Base-by-base conservation (phyloP, 192 early-diverging fungal genomes). In the Gryganskiella cystojenkinii region DNA sequence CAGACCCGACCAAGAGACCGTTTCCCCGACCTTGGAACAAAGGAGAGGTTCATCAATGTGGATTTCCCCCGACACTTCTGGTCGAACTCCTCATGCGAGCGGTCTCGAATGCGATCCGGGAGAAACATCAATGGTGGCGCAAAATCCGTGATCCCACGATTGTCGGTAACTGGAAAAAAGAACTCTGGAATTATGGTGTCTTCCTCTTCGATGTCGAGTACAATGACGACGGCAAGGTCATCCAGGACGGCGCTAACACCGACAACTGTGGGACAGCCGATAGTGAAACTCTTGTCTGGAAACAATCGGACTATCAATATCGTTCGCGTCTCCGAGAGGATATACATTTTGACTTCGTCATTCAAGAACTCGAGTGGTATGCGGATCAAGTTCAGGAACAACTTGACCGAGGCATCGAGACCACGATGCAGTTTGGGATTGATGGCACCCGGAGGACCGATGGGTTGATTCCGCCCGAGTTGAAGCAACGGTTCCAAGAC, bases 111-210 rank as follows among this genome's bases (percentile, higher is more conserved):
- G 59, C 66, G n/a, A 80, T 86, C 24, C 75, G 80, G 19, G 64
- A 67, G 17, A 80, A 82, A 19, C 76, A 75, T 3, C 19, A 67
- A 0, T 86, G 84, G 84, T 61, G 66, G 60, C 46, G 65, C 17
- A 79, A 71, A 53, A 37, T 71, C 35, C 42, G 70, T 8, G 71
- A 84, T 31, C 58, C 62, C 6, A 22, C n/a, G 28, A 75, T 85
- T 20, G 31, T 51, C 10, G 40, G 35, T 3, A 47, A 42, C 10
- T 71, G 64, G 59, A 25, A 46, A 14, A 0, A 59, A 3, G 75
- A 79, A 53, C 40, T 56, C 17, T 13, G 55, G 11, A 54, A 62
- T 20, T 51, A n/a, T n/a, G n/a, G n/a, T n/a, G n/a, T n/a, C n/a
- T n/a, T n/a, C n/a, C 53, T 5, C 34, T 28, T 9, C 44, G n/a